phyloP scores from a whole-genome alignment of 2,329 filamentous ascomycete genomes.

The Tolypocladium sp. region DNA sequence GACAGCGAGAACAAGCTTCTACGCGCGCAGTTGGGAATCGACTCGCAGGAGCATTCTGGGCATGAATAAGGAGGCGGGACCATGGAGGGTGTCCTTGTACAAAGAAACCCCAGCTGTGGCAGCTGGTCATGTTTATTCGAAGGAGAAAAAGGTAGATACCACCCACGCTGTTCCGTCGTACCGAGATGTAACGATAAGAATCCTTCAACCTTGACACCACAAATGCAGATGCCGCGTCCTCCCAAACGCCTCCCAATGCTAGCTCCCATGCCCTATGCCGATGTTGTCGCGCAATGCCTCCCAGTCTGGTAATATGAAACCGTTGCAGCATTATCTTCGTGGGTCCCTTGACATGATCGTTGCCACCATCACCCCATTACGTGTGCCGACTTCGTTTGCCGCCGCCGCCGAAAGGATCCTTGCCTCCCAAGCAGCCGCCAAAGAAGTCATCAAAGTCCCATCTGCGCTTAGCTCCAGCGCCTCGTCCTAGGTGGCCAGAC shows the following conservation, averaged over 20 bases:
- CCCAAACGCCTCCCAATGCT: constrained; percentile 27
- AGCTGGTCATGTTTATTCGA: not conserved
- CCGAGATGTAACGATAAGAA: not conserved
- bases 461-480: constrained; percentile 63
- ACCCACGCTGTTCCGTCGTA: not conserved
- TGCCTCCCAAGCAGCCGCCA: constrained; percentile 55
- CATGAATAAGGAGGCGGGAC: constrained; percentile 4
- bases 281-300: constrained; percentile 17
- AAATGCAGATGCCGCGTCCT: constrained; percentile 18
- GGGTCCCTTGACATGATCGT: constrained; percentile 3
- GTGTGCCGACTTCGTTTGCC: constrained; percentile 43
- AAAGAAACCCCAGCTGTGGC: not conserved
- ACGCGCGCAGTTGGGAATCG: constrained; percentile 9
- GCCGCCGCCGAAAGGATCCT: constrained; percentile 44
- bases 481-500: constrained; percentile 44
- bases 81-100: not conserved
- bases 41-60: constrained; percentile 7
- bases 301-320: constrained; percentile 6
- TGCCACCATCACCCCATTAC: constrained; percentile 11
- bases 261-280: constrained; percentile 24
- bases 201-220: constrained; percentile 3
- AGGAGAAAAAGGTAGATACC: not conserved
- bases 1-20: constrained; percentile 33
- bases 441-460: constrained; percentile 69
- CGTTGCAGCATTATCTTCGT: constrained; percentile 3